A percentile compares a stretch with the other conserved stretches of the same genome.
These are phyloP conservation scores for Psilocybe sp. DNA, from an alignment of 768 basidiomycete species.

Conservation along the genomic window DNA sequence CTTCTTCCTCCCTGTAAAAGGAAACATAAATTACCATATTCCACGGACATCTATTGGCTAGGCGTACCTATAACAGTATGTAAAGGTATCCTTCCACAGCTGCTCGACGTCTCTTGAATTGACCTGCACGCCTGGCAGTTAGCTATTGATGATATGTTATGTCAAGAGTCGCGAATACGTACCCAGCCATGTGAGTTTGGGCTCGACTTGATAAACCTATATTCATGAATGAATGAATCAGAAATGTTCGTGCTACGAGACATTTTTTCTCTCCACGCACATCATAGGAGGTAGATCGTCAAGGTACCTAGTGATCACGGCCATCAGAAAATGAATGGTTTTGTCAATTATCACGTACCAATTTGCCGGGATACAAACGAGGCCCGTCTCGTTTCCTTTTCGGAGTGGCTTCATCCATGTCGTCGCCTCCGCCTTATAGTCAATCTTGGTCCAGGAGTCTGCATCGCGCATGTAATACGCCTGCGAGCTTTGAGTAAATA, in stretches of 20 bases:
- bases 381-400: constrained; percentile 60
- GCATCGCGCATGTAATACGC: constrained; percentile 67
- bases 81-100: constrained; percentile 75
- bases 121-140: constrained; percentile 36
- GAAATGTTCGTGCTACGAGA: too few species aligned
- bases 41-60: neutral
- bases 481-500: constrained; percentile 40
- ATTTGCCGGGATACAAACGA: constrained; percentile 62
- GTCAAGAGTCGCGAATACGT: constrained; percentile 1
- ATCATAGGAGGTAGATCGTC: constrained; percentile 78
- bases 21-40: constrained; percentile 4
- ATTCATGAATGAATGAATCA: neutral
- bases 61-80: constrained; percentile 57
- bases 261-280: constrained; percentile 39
- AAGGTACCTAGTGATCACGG: constrained; percentile 43
- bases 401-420: constrained; percentile 76
- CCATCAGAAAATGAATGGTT: neutral
- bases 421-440: constrained; percentile 54
- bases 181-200: constrained; percentile 76
- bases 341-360: constrained; percentile 39
- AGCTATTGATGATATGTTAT: neutral
- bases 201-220: constrained; percentile 66
- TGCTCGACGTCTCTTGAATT: constrained; percentile 64
- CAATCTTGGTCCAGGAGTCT: constrained; percentile 73
- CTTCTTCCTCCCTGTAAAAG: constrained; percentile 49